Conservation (phyloP, 768 basidiomycete species). For the Termitomyces sp. region DNA sequence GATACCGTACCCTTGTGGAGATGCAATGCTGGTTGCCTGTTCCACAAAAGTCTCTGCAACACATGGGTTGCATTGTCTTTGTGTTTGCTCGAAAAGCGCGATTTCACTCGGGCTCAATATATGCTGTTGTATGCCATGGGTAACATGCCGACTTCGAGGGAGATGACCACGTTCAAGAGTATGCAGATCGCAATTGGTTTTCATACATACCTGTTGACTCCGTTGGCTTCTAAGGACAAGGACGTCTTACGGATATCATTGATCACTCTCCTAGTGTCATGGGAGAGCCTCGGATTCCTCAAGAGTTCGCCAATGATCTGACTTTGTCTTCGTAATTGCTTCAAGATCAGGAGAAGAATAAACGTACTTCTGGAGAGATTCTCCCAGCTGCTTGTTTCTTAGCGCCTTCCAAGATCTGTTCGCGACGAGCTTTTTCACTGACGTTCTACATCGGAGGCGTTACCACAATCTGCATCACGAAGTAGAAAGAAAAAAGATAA, state of each 20-base stretch:
- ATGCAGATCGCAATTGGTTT: no score
- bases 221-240: background rate
- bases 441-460: background rate
- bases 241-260: background rate
- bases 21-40: no score
- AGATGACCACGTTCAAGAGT: background rate
- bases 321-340: background rate
- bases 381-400: background rate
- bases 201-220: background rate
- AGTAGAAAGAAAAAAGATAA: no score
- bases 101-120: no score
- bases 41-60: no score
- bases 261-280: background rate
- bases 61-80: no score
- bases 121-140: no score
- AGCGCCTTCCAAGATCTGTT: background rate
- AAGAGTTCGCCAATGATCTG: background rate
- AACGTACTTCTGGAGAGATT: background rate
- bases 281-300: background rate
- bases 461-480: no score
- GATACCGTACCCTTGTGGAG: background rate
- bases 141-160: background rate
- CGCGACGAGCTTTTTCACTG: background rate
- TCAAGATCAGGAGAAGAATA: background rate
- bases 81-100: no score